These are phyloP conservation scores for Candida awuae DNA, from an alignment of 805 yeast genomes.

Conservation along the genomic window DNA sequence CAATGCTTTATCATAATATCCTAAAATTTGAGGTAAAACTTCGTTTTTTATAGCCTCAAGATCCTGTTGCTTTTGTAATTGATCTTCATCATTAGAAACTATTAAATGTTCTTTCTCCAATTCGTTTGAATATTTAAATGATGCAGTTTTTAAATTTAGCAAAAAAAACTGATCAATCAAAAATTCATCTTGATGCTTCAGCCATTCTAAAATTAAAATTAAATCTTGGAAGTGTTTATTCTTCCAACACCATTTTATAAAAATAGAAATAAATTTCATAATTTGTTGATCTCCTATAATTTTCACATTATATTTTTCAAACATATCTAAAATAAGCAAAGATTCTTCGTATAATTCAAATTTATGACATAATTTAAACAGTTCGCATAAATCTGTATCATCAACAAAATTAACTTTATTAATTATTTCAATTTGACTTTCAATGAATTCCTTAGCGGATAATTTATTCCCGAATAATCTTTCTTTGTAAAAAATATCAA, in stretches of 20 bases:
- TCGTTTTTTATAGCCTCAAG: constrained; percentile 3
- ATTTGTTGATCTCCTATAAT: constrained; percentile 9
- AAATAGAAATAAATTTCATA: constrained; percentile 11
- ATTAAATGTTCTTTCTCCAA: constrained; percentile 7
- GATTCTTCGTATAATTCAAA: constrained; percentile 6
- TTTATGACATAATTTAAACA: constrained; percentile 12
- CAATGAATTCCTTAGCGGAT: constrained; percentile 7
- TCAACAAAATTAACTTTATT: constrained; percentile 1
- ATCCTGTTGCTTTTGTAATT: neutral
- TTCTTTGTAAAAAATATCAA: constrained; percentile 19
- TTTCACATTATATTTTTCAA: constrained; percentile 4
- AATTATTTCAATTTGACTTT: constrained; percentile 4
- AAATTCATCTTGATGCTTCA: constrained; percentile 9
- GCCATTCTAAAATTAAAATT: constrained; percentile 11
- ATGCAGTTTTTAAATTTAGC: constrained; percentile 6
- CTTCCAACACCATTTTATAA: constrained; percentile 11
- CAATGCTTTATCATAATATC: constrained; percentile 13
- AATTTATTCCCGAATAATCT: constrained; percentile 11
- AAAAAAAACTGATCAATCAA: constrained; percentile 8
- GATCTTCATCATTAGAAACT: neutral
- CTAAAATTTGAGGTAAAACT: constrained; percentile 12
- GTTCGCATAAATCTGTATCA: constrained; percentile 9
- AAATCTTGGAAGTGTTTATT: constrained; percentile 9
- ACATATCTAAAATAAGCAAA: neutral
- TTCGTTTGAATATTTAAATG: constrained; percentile 4